A percentile compares a stretch with the other conserved stretches of the same genome.
Conservation (phyloP, 2,329 filamentous ascomycete species). For the Amylocarpus encephaloides region DNA sequence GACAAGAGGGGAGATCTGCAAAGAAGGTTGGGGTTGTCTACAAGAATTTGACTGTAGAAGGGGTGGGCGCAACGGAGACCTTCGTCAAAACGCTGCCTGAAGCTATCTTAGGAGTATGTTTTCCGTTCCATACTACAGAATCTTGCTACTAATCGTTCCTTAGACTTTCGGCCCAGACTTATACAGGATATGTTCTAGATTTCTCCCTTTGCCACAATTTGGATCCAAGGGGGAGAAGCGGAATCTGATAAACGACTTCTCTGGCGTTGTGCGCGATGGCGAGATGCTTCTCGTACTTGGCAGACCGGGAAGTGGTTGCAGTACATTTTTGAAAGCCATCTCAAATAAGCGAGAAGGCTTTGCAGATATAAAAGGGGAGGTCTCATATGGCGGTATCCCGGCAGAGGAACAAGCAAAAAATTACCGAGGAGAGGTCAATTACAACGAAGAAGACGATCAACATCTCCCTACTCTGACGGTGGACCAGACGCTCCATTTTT, state of each 20-base stretch:
- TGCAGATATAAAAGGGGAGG: constrained; percentile 60
- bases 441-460: constrained; percentile 70
- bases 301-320: constrained; percentile 67
- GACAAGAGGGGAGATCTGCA: constrained; percentile 57
- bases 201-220: constrained; percentile 24
- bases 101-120: constrained; percentile 55
- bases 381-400: constrained; percentile 65
- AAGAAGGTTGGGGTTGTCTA: constrained; percentile 76
- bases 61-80: constrained; percentile 57
- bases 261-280: constrained; percentile 58
- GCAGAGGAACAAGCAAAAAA: constrained; percentile 60
- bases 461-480: constrained; percentile 71
- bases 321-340: constrained; percentile 70
- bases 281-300: constrained; percentile 72
- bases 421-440: constrained; percentile 67
- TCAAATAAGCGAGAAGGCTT: constrained; percentile 63
- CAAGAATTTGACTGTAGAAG: constrained; percentile 70
- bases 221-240: constrained; percentile 26
- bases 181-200: constrained; percentile 50
- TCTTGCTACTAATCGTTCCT: background rate
- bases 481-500: constrained; percentile 71
- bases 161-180: constrained; percentile 73
- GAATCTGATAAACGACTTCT: constrained; percentile 58
- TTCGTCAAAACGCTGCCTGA: constrained; percentile 69
- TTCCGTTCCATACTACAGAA: background rate